Evolutionary conservation across 2,329 filamentous ascomycete genomes (phyloP), one percentile per base, ranked within the genome.

Genomic region (Cladorrhinum sp.): DNA sequence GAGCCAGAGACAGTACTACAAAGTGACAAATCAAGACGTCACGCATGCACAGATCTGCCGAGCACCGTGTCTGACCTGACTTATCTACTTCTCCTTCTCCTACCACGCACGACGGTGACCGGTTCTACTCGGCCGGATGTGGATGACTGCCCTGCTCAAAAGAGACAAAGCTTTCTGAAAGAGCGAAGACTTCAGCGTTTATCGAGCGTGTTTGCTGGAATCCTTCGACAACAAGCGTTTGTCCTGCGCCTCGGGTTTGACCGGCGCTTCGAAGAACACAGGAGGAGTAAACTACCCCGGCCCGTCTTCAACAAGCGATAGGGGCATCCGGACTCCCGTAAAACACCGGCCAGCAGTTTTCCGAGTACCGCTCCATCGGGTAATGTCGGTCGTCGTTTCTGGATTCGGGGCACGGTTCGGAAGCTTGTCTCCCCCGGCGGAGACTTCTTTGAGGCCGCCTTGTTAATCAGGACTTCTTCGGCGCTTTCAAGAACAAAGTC

Each of bases 61-160:
- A 79, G 75, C 77, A 78, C 78, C 77, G 77, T 76, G 80, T 82
- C 77, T 74, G 72, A 82, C 80, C 67, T 65, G 64, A 28, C 26
- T 28, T 28, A 28, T 72, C 69, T 67, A 70, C 75, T 70, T 71
- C 64, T 63, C 6, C 26, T 9, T 28, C 26, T 28, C 26, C 26
- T 42, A 20, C 23, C 30, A 42, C 21, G 57, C 58, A 23, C 63
- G 58, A 59, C 55, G 55, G 51, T 39, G 50, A 49, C 60, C 42
- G 58, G 58, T 58, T 39, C 54, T 57, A 28, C 59, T 62, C 61
- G 62, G 61, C 63, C 64, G 61, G 55, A 62, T 52, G 58, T 39
- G 23, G 39, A 49, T 61, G 48, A 60, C 46, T n/a, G 57, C 51
- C 58, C 8, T 36, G 55, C 59, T 64, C 39, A 62, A 64, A 65